Evolutionary conservation across 371 early-diverging fungal genomes (phyloP).

Genomic region (Mortierella sp.): DNA sequence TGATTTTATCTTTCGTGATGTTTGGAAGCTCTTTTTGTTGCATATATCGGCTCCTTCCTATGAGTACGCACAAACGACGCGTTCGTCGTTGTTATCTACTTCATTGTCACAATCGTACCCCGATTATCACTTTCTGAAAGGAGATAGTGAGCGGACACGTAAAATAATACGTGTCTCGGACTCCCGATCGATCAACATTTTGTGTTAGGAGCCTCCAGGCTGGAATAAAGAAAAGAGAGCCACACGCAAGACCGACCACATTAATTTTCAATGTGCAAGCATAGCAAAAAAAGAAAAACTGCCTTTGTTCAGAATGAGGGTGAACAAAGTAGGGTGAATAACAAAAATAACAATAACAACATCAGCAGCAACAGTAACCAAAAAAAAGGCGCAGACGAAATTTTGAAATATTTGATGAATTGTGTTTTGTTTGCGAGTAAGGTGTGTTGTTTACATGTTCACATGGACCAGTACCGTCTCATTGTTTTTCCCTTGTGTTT

Average conservation of each 20-base stretch:
- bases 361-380: no score
- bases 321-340: no score
- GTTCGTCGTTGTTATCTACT: not conserved
- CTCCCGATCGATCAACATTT: conserved; percentile 3
- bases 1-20: no score
- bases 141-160: not conserved
- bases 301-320: not conserved
- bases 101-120: no score
- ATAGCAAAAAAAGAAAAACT: not conserved
- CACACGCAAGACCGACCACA: conserved; percentile 6
- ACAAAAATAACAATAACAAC: no score
- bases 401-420: no score
- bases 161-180: not conserved
- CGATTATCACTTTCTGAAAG: not conserved
- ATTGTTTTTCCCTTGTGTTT: not conserved
- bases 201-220: not conserved
- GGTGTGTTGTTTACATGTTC: not conserved
- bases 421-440: no score
- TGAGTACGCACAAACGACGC: not conserved
- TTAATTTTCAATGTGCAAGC: not conserved
- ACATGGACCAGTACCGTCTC: not conserved
- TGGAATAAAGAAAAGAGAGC: not conserved
- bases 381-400: no score
- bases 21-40: no score
- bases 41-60: no score